A percentile compares a stretch with the other conserved stretches of the same genome.
Evolutionary conservation across 2,329 filamentous ascomycete species (phyloP).

Genomic region (Beauveria scarabaeidicola): DNA sequence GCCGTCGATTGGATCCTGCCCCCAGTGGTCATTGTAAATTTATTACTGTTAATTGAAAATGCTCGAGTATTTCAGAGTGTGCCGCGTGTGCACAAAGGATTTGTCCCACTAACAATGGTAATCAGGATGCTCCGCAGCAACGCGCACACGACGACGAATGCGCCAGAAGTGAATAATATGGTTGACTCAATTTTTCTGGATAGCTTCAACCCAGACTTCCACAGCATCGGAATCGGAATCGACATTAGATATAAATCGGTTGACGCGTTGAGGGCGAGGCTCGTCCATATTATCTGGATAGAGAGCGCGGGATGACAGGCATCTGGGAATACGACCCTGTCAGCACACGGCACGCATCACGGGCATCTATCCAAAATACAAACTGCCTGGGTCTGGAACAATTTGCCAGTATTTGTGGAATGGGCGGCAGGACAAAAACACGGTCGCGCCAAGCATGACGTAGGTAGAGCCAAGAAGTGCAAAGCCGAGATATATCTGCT

Average conservation of each 20-base stretch:
- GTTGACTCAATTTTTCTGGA: slow-evolving; percentile 44
- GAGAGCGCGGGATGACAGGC: slow-evolving; percentile 32
- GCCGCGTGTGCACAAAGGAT: slow-evolving; percentile 18
- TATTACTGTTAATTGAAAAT: background rate
- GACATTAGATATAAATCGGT: slow-evolving; percentile 33
- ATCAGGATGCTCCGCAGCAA: slow-evolving; percentile 46
- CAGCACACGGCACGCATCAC: slow-evolving; percentile 22
- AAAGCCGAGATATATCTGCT: slow-evolving; percentile 25
- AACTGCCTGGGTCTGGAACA: slow-evolving; percentile 32
- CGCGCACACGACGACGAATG: slow-evolving; percentile 46
- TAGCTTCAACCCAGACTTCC: slow-evolving; percentile 38
- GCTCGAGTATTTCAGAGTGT: slow-evolving; percentile 30
- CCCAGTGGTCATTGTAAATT: no score
- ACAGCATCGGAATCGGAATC: slow-evolving; percentile 42
- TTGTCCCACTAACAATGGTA: slow-evolving; percentile 21
- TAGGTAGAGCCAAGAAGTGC: slow-evolving; percentile 25
- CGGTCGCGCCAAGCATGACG: slow-evolving; percentile 23
- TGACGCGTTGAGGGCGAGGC: slow-evolving; percentile 28
- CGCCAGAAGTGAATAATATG: slow-evolving; percentile 45
- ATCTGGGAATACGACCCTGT: slow-evolving; percentile 32
- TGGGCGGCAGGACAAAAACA: slow-evolving; percentile 28
- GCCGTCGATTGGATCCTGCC: slow-evolving; percentile 13
- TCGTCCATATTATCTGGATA: slow-evolving; percentile 29
- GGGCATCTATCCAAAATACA: slow-evolving; percentile 2
- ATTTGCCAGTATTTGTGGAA: slow-evolving; percentile 34